Evolutionary conservation across 2,329 filamentous ascomycete genomes (phyloP).

Genomic region (Paraphaeosphaeria sporulosa): DNA sequence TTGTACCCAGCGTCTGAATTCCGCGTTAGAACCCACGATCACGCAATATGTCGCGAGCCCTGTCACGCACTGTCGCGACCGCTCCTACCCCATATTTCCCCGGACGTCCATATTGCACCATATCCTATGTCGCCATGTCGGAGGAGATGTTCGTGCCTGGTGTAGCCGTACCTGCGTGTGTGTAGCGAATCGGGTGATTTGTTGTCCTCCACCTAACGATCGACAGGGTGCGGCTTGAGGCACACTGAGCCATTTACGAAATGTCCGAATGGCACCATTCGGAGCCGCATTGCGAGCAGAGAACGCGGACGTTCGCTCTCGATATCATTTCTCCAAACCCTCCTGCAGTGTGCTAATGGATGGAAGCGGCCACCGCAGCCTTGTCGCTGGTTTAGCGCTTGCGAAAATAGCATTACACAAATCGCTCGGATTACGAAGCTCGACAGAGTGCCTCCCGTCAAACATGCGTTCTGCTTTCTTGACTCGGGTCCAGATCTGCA

Average conservation of each 20-base stretch:
- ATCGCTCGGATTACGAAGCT: too few relatives aligned
- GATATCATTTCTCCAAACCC: not conserved
- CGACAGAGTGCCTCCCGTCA: too few relatives aligned
- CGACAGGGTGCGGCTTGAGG: not conserved
- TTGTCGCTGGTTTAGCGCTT: too few relatives aligned
- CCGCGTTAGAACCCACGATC: not conserved
- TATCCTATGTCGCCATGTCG: not conserved
- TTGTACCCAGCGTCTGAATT: not conserved
- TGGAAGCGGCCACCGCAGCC: too few relatives aligned
- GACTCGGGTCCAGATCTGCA: not conserved
- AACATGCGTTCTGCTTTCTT: not conserved
- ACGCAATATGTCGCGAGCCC: slow-evolving; percentile 7
- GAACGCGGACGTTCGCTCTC: too few relatives aligned
- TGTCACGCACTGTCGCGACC: not conserved
- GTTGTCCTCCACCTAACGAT: not conserved
- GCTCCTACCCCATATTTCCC: slow-evolving; percentile 2
- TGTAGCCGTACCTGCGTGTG: slow-evolving; percentile 7
- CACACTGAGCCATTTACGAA: not conserved
- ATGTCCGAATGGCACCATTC: slow-evolving; percentile 4
- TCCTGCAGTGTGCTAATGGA: too few relatives aligned
- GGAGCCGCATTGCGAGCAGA: slow-evolving; percentile 4
- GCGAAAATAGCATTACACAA: too few relatives aligned
- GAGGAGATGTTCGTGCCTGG: slow-evolving; percentile 1
- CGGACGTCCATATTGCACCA: not conserved
- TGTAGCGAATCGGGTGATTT: not conserved